Evolutionary conservation across 306 rosid species (phyloP).

Genomic region (Lithocarpus polystachyus): DNA sequence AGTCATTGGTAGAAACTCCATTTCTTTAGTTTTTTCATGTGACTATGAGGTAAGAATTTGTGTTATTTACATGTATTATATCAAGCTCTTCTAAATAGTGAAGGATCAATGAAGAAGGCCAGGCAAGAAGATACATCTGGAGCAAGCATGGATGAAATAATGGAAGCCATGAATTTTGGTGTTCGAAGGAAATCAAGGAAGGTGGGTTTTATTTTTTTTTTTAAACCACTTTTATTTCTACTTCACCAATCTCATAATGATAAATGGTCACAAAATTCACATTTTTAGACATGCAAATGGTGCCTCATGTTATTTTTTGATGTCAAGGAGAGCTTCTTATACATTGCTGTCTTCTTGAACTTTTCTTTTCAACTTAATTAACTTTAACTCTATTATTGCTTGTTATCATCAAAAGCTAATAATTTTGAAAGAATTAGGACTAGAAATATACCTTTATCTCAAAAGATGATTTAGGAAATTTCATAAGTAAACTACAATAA

Average conservation of each 20-base stretch:
- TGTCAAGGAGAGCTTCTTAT: not conserved
- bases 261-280: not conserved
- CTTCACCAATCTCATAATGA: not conserved
- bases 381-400: not conserved
- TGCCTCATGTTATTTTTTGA: not conserved
- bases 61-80: not conserved
- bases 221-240: not conserved
- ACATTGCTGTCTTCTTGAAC: not conserved
- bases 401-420: not conserved
- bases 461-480: not conserved
- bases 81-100: slow-evolving; percentile 30
- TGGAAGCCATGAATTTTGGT: slow-evolving; percentile 68
- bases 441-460: not conserved
- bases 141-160: slow-evolving; percentile 56
- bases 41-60: not conserved
- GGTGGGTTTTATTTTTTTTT: no score
- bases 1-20: slow-evolving; percentile 28
- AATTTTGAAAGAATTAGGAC: not conserved
- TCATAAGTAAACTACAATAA: not conserved
- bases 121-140: slow-evolving; percentile 57
- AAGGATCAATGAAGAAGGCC: slow-evolving; percentile 48
- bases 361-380: not conserved
- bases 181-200: slow-evolving; percentile 53
- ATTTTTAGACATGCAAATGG: not conserved
- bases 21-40: not conserved